These are phyloP conservation scores for Stromatinia cepivora DNA, from an alignment of 2,329 filamentous ascomycete species.

Conservation along the genomic window DNA sequence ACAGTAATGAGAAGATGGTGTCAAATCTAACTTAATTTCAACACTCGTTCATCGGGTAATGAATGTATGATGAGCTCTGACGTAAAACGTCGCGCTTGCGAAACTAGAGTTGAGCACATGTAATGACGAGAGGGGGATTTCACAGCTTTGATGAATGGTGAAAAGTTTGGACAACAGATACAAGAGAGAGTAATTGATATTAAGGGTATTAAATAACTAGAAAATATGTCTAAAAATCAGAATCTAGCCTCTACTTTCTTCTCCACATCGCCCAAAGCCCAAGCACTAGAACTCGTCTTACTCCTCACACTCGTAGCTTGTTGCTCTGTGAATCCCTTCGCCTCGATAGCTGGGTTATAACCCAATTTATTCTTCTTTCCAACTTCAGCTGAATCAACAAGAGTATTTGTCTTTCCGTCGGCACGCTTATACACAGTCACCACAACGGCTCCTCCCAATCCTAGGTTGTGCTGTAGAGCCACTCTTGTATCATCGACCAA, in stretches of 20 bases:
- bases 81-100: no score
- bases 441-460: conserved; percentile 85
- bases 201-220: not conserved
- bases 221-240: conserved; percentile 34
- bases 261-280: conserved; percentile 75
- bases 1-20: no score
- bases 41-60: no score
- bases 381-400: conserved; percentile 63
- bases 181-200: not conserved
- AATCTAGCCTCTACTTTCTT: conserved; percentile 74
- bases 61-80: no score
- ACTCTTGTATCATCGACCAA: conserved; percentile 65
- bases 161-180: fast-evolving
- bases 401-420: conserved; percentile 69
- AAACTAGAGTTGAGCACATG: no score
- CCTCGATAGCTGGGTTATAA: conserved; percentile 89
- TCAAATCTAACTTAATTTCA: no score
- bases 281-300: conserved; percentile 63
- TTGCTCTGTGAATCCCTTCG: conserved; percentile 79
- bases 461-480: conserved; percentile 89
- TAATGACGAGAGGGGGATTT: not conserved
- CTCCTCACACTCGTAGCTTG: conserved; percentile 74
- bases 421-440: conserved; percentile 85
- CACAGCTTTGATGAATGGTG: not conserved
- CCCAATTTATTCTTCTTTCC: conserved; percentile 69